Percentiles rank a stretch among this genome's conserved stretches.
Evolutionary conservation across 2,329 filamentous ascomycete genomes (phyloP).

Genomic region (Ophiognomonia clavigignenti-juglandacearum): DNA sequence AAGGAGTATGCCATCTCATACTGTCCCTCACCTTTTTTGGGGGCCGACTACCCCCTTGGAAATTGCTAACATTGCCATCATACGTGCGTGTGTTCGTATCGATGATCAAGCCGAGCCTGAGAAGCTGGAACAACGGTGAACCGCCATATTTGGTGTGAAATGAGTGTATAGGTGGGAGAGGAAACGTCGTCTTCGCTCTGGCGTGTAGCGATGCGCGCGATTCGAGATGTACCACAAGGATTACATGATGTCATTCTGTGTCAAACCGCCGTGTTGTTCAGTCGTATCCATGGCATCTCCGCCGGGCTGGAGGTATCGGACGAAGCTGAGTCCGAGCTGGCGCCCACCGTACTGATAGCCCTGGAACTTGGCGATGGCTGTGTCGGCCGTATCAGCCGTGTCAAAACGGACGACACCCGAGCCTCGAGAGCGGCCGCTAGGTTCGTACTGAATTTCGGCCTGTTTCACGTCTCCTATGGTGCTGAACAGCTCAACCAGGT

Average conservation of each 20-base stretch:
- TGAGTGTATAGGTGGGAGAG: slow-evolving; percentile 2
- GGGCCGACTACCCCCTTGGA: not conserved
- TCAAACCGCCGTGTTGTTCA: slow-evolving; percentile 69
- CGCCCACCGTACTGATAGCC: slow-evolving; percentile 96
- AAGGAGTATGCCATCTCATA: not conserved
- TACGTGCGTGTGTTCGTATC: not conserved
- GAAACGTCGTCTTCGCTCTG: not conserved
- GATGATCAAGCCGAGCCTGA: too few species aligned
- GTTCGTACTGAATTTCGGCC: slow-evolving; percentile 98
- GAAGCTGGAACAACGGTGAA: slow-evolving; percentile 1
- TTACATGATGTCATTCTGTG: slow-evolving; percentile 98
- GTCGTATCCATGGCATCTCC: slow-evolving; percentile 78
- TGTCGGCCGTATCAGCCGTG: slow-evolving; percentile 76
- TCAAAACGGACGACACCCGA: slow-evolving; percentile 97
- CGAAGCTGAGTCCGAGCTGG: slow-evolving; percentile 86
- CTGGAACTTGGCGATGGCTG: slow-evolving; percentile 93
- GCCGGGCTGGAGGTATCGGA: slow-evolving; percentile 77
- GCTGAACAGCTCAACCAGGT: slow-evolving; percentile 91
- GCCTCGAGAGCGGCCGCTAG: slow-evolving; percentile 89
- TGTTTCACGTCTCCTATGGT: slow-evolving; percentile 98
- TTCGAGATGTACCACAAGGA: slow-evolving; percentile 15
- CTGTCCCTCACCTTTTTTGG: not conserved
- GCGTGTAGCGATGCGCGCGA: not conserved
- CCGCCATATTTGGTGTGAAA: slow-evolving; percentile 5
- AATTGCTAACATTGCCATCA: not conserved